phyloP scores from a whole-genome alignment of 306 rosid genomes.

The Comarum palustre region DNA sequence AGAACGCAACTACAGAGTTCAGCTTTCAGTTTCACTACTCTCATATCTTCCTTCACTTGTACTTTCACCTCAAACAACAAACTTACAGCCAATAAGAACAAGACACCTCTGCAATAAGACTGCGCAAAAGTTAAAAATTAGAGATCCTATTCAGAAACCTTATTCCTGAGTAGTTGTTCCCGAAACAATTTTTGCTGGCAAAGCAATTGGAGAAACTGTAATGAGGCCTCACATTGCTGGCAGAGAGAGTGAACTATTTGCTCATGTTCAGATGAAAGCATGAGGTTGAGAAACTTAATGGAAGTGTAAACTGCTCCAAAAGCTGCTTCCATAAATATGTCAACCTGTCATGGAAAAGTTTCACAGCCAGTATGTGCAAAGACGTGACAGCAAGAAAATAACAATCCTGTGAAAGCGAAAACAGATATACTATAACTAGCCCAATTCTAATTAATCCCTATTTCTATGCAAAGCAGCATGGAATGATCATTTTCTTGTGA shows the following conservation, averaged over 20 bases:
- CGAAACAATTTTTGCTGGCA: conserved; percentile 83
- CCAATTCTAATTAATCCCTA: conserved; percentile 10
- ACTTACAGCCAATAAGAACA: conserved; percentile 3
- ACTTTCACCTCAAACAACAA: background rate
- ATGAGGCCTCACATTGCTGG: conserved; percentile 95
- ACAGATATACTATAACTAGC: conserved; percentile 18
- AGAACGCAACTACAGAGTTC: background rate
- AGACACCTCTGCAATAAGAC: conserved; percentile 9
- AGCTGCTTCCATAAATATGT: conserved; percentile 90
- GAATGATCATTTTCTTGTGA: conserved; percentile 11
- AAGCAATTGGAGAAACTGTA: conserved; percentile 80
- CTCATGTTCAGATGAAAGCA: conserved; percentile 53
- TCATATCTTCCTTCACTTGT: conserved; percentile 3
- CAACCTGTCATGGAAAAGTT: conserved; percentile 58
- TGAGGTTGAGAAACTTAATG: conserved; percentile 56
- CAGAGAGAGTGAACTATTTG: conserved; percentile 60
- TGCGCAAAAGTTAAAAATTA: conserved; percentile 24
- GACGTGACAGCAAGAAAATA: conserved; percentile 7
- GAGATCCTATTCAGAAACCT: conserved; percentile 49
- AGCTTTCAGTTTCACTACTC: background rate
- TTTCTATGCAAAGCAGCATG: conserved; percentile 14
- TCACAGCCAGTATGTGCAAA: conserved; percentile 33
- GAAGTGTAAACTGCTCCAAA: conserved; percentile 73
- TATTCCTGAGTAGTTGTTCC: conserved; percentile 79
- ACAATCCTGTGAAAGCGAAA: conserved; percentile 23